Conservation (phyloP, 129 eudicot genomes). For the Pulicaria dysenterica region DNA sequence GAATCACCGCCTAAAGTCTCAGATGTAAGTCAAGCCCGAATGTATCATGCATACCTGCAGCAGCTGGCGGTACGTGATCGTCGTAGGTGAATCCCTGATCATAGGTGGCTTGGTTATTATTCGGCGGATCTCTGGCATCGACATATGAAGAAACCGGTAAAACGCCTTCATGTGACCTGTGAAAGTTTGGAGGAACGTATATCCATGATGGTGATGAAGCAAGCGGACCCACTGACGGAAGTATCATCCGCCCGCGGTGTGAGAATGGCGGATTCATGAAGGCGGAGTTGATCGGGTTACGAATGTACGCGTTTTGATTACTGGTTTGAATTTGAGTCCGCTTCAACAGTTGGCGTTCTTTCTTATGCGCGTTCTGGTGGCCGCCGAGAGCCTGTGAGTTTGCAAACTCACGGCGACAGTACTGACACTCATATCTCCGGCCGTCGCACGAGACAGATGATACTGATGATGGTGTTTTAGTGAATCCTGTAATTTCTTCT, state of each 20-base stretch:
- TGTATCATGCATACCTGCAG: conserved; percentile 48
- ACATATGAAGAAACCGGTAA: conserved; percentile 40
- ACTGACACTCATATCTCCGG: conserved; percentile 83
- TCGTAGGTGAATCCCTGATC: conserved; percentile 35
- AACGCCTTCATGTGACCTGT: conserved; percentile 58
- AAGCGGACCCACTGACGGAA: conserved; percentile 35
- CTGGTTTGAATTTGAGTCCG: conserved; percentile 80
- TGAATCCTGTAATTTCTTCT: conserved; percentile 40
- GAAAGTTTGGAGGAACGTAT: conserved; percentile 61
- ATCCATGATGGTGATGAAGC: conserved; percentile 50
- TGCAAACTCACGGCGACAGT: conserved; percentile 84
- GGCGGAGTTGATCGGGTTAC: conserved; percentile 61
- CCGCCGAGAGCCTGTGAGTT: conserved; percentile 98
- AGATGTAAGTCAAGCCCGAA: conserved; percentile 79
- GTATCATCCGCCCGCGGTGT: conserved; percentile 42
- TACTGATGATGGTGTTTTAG: conserved; percentile 30
- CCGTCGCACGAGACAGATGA: conserved; percentile 39
- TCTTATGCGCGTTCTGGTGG: conserved; percentile 96
- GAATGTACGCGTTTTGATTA: conserved; percentile 57
- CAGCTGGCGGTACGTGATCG: conserved; percentile 33
- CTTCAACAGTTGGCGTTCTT: conserved; percentile 76
- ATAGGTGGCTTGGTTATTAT: conserved; percentile 16
- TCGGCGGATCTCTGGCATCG: conserved; percentile 25
- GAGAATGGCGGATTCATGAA: conserved; percentile 58
- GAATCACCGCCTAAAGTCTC: conserved; percentile 53